These are phyloP conservation scores for Fusarium subglutinans DNA, from an alignment of 2,329 filamentous ascomycete species.

Conservation along the genomic window DNA sequence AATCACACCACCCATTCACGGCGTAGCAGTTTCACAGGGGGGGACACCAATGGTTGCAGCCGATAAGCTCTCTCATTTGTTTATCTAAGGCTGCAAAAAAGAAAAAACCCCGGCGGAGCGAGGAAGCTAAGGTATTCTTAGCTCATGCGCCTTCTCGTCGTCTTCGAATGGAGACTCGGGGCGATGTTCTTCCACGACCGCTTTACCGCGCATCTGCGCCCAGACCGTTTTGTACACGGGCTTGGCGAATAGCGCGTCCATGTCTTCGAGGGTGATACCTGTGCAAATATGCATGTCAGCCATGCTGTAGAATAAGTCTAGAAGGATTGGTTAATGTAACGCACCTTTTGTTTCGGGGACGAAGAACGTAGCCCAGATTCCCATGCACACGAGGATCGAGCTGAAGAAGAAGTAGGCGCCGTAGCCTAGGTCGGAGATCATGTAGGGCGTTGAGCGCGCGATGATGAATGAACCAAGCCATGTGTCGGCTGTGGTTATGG, in stretches of 20 bases:
- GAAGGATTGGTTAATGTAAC: neutral
- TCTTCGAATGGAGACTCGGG: slow-evolving; percentile 37
- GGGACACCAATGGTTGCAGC: slow-evolving; percentile 2
- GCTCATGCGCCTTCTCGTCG: slow-evolving; percentile 29
- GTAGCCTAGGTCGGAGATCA: slow-evolving; percentile 54
- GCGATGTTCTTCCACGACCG: slow-evolving; percentile 28
- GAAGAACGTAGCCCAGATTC: slow-evolving; percentile 59
- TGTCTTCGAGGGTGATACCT: slow-evolving; percentile 57
- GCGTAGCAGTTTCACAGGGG: neutral
- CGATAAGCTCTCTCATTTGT: slow-evolving; percentile 10
- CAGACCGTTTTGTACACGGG: slow-evolving; percentile 48
- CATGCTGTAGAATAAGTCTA: neutral
- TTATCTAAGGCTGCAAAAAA: slow-evolving; percentile 19
- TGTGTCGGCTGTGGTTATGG: slow-evolving; percentile 48
- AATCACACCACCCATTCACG: slow-evolving; percentile 18
- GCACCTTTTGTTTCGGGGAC: slow-evolving; percentile 62
- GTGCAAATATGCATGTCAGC: slow-evolving; percentile 1
- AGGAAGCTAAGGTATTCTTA: slow-evolving; percentile 31
- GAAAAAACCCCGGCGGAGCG: neutral
- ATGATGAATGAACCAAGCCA: slow-evolving; percentile 55
- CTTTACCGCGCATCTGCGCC: slow-evolving; percentile 38
- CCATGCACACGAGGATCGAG: slow-evolving; percentile 53
- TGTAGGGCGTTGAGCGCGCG: slow-evolving; percentile 52
- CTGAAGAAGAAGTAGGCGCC: slow-evolving; percentile 65
- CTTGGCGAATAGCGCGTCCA: slow-evolving; percentile 51